A percentile compares a stretch with the other conserved stretches of the same genome.
Evolutionary conservation across 1,284 basidiomycete species (phyloP).

Genomic region (Ustilago hordei): DNA sequence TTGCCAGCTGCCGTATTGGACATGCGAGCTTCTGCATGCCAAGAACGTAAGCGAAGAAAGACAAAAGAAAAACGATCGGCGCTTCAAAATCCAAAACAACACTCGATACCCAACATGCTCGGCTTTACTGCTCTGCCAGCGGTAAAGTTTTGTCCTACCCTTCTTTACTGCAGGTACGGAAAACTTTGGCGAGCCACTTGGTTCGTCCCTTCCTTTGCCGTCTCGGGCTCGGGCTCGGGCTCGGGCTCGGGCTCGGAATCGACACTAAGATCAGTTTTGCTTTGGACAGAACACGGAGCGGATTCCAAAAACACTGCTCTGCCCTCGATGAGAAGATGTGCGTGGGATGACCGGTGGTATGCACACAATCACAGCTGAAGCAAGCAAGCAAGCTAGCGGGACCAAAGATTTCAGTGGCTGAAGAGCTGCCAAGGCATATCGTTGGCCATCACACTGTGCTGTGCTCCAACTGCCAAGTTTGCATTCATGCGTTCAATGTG

Average conservation of each 20-base stretch:
- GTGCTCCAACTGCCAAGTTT: neutral
- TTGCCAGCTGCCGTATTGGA: slow-evolving; percentile 1
- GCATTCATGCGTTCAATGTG: slow-evolving; percentile 13
- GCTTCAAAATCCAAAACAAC: neutral
- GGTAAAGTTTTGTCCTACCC: neutral
- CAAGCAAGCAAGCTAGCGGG: neutral
- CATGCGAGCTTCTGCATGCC: slow-evolving; percentile 8
- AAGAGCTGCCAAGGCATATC: neutral
- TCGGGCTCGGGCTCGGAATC: neutral
- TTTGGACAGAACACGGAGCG: neutral
- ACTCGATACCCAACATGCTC: neutral
- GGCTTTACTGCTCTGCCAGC: slow-evolving; percentile 5
- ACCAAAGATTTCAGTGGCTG: slow-evolving; percentile 9
- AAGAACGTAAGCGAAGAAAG: neutral
- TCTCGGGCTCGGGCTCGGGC: neutral
- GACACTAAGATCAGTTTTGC: neutral
- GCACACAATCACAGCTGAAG: neutral
- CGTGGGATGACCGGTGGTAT: slow-evolving; percentile 8
- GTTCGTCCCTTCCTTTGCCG: neutral
- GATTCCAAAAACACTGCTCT: neutral
- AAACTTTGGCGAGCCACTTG: neutral
- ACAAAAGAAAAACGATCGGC: slow-evolving; percentile 8
- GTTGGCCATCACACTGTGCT: slow-evolving; percentile 1
- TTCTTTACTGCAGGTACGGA: neutral
- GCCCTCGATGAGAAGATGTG: neutral